Evolutionary conservation across 495 filamentous ascomycete species (phyloP), one percentile per base, ranked within the genome.

Genomic region (Aspergillus biplanus): DNA sequence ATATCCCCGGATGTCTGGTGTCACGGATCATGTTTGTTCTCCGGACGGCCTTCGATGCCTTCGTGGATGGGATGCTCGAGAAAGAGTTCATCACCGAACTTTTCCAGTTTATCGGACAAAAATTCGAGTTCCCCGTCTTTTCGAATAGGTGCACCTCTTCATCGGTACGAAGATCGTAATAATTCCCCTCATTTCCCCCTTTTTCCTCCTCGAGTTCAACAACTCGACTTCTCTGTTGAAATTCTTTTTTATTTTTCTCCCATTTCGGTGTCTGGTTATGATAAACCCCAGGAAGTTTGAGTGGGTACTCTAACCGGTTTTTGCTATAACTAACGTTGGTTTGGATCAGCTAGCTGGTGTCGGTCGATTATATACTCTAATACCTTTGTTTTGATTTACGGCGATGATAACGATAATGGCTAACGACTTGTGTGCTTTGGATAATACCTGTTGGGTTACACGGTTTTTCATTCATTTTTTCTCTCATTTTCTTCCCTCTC

Each of bases 11-110:
- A 7, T 70, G 48, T 37, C 58, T 72, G 11, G 64, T 69, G 6
- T 72, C 70, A 11, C 68, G 70, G n/a, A 63, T 70, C 33, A 72
- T 72, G 67, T 72, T 72, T 31, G 64, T 68, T 5, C 62, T 72
- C 32, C 67, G 68, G 5, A 64, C 68, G 4, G 65, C 70, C 6
- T 70, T 70, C 27, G 68, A 70, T 35, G 64, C 54, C 11, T 72
- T 72, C 21, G 35, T 63, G 7, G 65, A 70, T 21, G 70, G 68
- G 7, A 70, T 68, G 70, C 15, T 70, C 4, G 70, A 72, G 49
- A 70, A 67, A 56, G 58, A 68, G 12, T 72, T 63, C 35, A 42
- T 70, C 13, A 37, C 50, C 27, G 64, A 70, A 3, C 15, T 72
- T 7, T 72, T 72, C 32, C 39, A 9, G 4, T 70, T 64, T 46